These are phyloP conservation scores for Centrapalus pauciflorus DNA, from an alignment of 129 eudicot species.

Conservation along the genomic window DNA sequence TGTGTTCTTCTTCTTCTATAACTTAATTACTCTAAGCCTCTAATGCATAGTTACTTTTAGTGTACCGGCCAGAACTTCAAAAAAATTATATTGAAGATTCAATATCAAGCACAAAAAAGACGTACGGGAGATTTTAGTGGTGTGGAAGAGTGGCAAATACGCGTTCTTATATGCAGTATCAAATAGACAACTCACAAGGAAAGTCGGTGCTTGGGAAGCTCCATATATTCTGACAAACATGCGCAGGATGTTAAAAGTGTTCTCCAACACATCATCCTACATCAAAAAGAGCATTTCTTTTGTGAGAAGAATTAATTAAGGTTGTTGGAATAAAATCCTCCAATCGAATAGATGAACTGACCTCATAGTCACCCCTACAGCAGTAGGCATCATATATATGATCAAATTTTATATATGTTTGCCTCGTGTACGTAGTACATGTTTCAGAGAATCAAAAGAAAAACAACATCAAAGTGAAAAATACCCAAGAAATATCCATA, in stretches of 20 bases:
- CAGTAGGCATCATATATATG: slow-evolving; percentile 23
- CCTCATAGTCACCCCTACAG: slow-evolving; percentile 95
- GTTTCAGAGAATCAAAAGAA: not conserved
- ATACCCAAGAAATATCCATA: too few relatives aligned
- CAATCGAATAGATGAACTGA: slow-evolving; percentile 22
- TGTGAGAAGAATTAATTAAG: too few relatives aligned
- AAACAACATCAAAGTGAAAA: slow-evolving; percentile 1
- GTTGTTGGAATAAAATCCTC: not conserved
- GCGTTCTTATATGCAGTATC: too few relatives aligned
- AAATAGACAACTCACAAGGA: slow-evolving; percentile 58
- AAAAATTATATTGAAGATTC: too few relatives aligned
- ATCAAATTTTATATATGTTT: slow-evolving; percentile 16
- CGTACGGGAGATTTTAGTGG: too few relatives aligned
- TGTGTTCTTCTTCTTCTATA: too few relatives aligned
- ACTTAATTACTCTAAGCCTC: too few relatives aligned
- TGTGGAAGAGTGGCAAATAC: too few relatives aligned
- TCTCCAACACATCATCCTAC: slow-evolving; percentile 86
- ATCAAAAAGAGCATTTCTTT: not conserved
- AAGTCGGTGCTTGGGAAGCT: slow-evolving; percentile 62
- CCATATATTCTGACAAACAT: slow-evolving; percentile 85
- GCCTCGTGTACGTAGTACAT: slow-evolving; percentile 18
- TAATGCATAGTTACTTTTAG: too few relatives aligned
- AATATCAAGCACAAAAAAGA: too few relatives aligned
- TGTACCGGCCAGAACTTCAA: too few relatives aligned
- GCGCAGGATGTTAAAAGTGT: slow-evolving; percentile 82